These are phyloP conservation scores for Trapa bicornis DNA, from an alignment of 345 rosid species.

Conservation along the genomic window DNA sequence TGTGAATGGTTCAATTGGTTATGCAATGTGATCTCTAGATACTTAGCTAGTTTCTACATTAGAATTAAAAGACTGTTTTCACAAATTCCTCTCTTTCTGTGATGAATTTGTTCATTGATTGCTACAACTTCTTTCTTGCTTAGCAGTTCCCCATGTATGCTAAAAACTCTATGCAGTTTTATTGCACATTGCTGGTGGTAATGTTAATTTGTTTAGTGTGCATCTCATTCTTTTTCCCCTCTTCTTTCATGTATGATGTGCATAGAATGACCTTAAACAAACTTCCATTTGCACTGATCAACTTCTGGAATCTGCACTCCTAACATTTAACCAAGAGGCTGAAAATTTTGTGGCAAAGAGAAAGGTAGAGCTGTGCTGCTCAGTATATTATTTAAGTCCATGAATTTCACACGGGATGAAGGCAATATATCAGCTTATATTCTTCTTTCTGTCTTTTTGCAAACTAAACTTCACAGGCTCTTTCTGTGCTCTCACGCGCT, in stretches of 20 bases:
- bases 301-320: constrained; percentile 66
- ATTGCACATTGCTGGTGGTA: neutral
- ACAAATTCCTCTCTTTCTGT: neutral
- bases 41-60: neutral
- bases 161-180: neutral
- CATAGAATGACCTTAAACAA: constrained; percentile 52
- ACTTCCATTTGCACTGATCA: constrained; percentile 31
- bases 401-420: neutral
- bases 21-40: neutral
- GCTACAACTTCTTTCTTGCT: neutral
- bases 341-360: constrained; percentile 40
- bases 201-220: neutral
- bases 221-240: neutral
- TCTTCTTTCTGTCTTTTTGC: constrained; percentile 7
- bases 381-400: constrained; percentile 4
- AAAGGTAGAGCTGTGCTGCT: constrained; percentile 42
- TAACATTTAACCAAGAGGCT: constrained; percentile 47
- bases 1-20: neutral
- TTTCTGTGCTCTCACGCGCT: constrained; percentile 57
- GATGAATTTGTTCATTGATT: neutral
- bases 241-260: constrained; percentile 22
- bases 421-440: neutral
- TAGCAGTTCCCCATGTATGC: neutral
- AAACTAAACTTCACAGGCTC: constrained; percentile 45
- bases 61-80: neutral